Percentiles rank a stretch among this genome's conserved stretches.
Conservation (phyloP, 257 asterid genomes). For the Knoxia roxburghii region DNA sequence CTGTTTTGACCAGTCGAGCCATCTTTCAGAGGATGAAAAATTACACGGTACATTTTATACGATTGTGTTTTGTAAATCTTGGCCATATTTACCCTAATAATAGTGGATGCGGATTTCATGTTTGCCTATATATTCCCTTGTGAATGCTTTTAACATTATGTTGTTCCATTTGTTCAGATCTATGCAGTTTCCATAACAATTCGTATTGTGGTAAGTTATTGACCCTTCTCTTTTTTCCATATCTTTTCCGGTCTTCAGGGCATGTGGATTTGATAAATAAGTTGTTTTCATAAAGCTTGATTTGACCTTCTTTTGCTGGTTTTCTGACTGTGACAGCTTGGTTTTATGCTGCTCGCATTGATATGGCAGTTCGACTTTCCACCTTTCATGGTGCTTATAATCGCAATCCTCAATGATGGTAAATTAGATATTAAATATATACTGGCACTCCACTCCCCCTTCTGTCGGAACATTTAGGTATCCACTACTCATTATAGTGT, state of each 20-base stretch:
- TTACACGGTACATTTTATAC: constrained; percentile 55
- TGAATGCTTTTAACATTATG: background rate
- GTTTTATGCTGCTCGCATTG: constrained; percentile 92
- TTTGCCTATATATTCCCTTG: background rate
- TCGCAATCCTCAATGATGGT: constrained; percentile 95
- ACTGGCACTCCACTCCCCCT: background rate
- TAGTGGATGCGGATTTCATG: background rate
- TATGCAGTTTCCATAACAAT: constrained; percentile 98
- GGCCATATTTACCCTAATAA: background rate
- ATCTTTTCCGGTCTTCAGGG: background rate
- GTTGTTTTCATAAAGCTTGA: background rate
- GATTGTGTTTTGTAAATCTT: background rate
- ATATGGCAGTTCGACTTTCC: constrained; percentile 97
- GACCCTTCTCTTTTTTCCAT: background rate
- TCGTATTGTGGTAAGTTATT: constrained; percentile 86
- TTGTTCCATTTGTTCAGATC: constrained; percentile 42
- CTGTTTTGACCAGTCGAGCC: constrained; percentile 94
- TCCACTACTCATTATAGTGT: background rate
- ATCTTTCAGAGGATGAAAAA: constrained; percentile 98
- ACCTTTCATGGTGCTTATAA: constrained; percentile 99
- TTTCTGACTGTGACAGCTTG: constrained; percentile 55
- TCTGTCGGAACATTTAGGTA: background rate
- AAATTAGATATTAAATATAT: constrained; percentile 25
- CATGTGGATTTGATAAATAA: background rate
- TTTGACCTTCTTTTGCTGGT: constrained; percentile 14